Base-by-base conservation (phyloP, 2,329 filamentous ascomycete genomes). In the Aspergillus niger region DNA sequence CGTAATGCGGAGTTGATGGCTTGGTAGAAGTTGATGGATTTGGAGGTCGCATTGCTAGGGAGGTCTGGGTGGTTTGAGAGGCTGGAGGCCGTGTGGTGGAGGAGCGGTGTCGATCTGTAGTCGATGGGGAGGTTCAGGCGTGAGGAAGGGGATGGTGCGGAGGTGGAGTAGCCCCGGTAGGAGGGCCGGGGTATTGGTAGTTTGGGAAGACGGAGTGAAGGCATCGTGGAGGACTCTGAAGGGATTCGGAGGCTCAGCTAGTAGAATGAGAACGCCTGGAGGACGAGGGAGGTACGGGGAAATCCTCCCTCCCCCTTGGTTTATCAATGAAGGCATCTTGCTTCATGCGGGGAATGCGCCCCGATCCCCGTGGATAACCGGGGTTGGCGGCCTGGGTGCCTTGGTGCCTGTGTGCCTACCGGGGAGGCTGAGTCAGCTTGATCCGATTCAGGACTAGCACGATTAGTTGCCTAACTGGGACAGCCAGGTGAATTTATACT, bases 21-120 rank as follows among this genome's bases (percentile, higher is more conserved):
- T 75, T 96, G 92, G 80, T 95, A 97, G 39, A 97, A 85, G 78
- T 98, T 98, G 84, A 96, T 90, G 67, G 91, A 90, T 74, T 91
- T 92, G 2, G 92, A 94, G 15, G 84, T 84, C 1, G 88, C 83
- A 49, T 88, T 86, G 73, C 87, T 87, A 0, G 91, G 83, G 4
- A 98, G 85, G 71, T 96, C 92, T 4, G 85, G 81, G 71, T 89
- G 89, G 51, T 82, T 79, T 17, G 96, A 84, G 7, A 92, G 87
- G 1, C 87, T 80, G 66, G 91, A 88, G 2, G 92, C 83, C 24
- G 86, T 90, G 74, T 97, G 95, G 60, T 92, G 85, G 28, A 99
- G 85, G 43, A 98, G 80, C 13, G 91, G 85, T 1, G 90, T 96
- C 15, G 89, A 88, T 63, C 88, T 86, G 79, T 95, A 99, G 81